These are phyloP conservation scores for Actinomucor elegans DNA, from an alignment of 371 early-diverging fungal genomes.

Conservation along the genomic window DNA sequence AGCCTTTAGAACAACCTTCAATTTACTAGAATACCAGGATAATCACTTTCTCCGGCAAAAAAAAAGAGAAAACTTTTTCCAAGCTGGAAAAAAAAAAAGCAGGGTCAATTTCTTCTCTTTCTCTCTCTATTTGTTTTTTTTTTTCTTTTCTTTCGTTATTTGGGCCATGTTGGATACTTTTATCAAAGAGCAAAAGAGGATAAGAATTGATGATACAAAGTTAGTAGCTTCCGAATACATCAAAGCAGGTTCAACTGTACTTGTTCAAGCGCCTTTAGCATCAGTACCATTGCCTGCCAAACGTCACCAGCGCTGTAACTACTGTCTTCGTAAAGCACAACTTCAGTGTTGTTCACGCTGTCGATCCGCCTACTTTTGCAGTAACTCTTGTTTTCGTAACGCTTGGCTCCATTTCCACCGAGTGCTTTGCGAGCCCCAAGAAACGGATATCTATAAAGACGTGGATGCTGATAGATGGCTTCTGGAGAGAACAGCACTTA, in stretches of 20 bases:
- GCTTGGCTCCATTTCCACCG: constrained; percentile 50
- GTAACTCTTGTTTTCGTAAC: constrained; percentile 46
- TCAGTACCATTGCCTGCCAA: constrained; percentile 41
- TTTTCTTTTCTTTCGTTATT: neutral
- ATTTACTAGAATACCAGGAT: neutral
- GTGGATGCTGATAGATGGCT: constrained; percentile 49
- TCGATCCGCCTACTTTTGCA: constrained; percentile 47
- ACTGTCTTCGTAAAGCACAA: constrained; percentile 37
- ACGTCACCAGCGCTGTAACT: constrained; percentile 44
- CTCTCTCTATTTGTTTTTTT: neutral
- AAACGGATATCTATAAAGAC: constrained; percentile 34
- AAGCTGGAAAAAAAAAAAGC: neutral
- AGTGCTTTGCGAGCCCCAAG: constrained; percentile 41
- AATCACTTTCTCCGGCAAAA: too few species aligned
- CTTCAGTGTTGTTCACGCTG: constrained; percentile 51
- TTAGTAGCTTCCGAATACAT: constrained; percentile 14
- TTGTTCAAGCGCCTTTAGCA: constrained; percentile 34
- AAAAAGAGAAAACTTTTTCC: too few species aligned
- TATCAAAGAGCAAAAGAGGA: constrained; percentile 2
- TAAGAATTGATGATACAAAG: constrained; percentile 3
- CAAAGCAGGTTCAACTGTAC: constrained; percentile 25
- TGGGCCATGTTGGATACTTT: constrained; percentile 8
- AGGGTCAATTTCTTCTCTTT: neutral
- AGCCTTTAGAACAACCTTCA: too few species aligned
- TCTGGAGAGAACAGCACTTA: constrained; percentile 41